Evolutionary conservation across 2,329 filamentous ascomycete species (phyloP).

Genomic region (Neofusicoccum kwambonambiense): DNA sequence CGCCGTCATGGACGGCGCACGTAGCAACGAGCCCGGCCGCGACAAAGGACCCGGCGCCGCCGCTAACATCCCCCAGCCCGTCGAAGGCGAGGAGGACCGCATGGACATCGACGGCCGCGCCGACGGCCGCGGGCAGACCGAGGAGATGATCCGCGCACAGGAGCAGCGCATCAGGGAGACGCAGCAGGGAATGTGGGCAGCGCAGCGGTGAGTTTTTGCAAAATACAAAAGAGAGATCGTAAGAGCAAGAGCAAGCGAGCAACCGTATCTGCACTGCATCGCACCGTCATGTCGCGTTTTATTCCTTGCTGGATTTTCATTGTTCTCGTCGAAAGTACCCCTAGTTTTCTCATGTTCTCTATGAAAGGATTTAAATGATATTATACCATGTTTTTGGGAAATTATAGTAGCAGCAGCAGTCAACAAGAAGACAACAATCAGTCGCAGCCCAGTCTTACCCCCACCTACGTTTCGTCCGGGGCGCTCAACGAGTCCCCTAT

Average conservation of each 20-base stretch:
- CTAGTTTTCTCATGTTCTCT: neutral
- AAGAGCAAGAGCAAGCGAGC: no score
- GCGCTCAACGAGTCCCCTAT: neutral
- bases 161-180: conserved; percentile 60
- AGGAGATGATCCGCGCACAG: conserved; percentile 61
- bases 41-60: conserved; percentile 20
- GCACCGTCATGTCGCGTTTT: neutral
- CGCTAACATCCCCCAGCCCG: conserved; percentile 16
- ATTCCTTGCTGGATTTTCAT: neutral
- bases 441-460: neutral
- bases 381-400: neutral
- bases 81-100: conserved; percentile 19
- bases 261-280: no score
- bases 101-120: conserved; percentile 60
- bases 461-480: neutral
- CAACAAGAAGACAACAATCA: neutral
- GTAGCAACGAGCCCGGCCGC: conserved; percentile 53
- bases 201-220: neutral
- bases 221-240: no score
- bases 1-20: conserved; percentile 62
- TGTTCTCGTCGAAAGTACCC: neutral
- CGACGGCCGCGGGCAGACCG: conserved; percentile 61
- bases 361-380: neutral
- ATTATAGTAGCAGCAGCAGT: neutral
- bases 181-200: conserved; percentile 55